These are phyloP conservation scores for Crassisporium funariophilum DNA, from an alignment of 768 basidiomycete species.

Conservation along the genomic window DNA sequence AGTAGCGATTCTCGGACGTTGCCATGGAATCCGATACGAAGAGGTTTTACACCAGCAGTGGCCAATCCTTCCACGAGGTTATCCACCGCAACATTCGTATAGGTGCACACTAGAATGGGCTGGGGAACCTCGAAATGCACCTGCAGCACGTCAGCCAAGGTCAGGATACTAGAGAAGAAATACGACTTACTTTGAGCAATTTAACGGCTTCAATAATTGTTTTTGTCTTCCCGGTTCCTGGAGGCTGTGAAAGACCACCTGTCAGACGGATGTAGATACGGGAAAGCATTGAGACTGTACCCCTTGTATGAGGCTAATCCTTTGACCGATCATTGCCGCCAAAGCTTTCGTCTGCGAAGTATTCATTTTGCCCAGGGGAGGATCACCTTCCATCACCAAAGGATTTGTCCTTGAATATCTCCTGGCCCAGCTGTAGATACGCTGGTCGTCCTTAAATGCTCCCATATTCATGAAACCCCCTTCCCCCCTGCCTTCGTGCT, in stretches of 20 bases:
- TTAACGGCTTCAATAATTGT: slow-evolving; percentile 87
- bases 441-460: slow-evolving; percentile 69
- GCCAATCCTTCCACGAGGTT: slow-evolving; percentile 81
- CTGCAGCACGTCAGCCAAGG: slow-evolving; percentile 33
- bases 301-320: slow-evolving; percentile 83
- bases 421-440: slow-evolving; percentile 80
- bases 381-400: slow-evolving; percentile 76
- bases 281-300: slow-evolving; percentile 44
- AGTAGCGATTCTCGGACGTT: slow-evolving; percentile 59
- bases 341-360: slow-evolving; percentile 78
- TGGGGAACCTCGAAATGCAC: slow-evolving; percentile 78
- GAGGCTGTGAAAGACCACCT: slow-evolving; percentile 55
- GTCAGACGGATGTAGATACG: slow-evolving; percentile 5
- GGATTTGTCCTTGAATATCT: slow-evolving; percentile 78
- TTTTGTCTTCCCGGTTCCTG: slow-evolving; percentile 91
- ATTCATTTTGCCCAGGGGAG: slow-evolving; percentile 65
- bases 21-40: slow-evolving; percentile 72
- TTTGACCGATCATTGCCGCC: slow-evolving; percentile 83
- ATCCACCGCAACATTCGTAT: slow-evolving; percentile 92
- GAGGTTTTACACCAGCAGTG: slow-evolving; percentile 61
- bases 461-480: slow-evolving; percentile 33
- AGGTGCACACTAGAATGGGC: slow-evolving; percentile 77
- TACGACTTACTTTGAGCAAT: slow-evolving; percentile 63
- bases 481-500: slow-evolving; percentile 6
- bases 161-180: background rate